phyloP scores from a whole-genome alignment of 2,329 filamentous ascomycete genomes.

The Hypomyces perniciosus region DNA sequence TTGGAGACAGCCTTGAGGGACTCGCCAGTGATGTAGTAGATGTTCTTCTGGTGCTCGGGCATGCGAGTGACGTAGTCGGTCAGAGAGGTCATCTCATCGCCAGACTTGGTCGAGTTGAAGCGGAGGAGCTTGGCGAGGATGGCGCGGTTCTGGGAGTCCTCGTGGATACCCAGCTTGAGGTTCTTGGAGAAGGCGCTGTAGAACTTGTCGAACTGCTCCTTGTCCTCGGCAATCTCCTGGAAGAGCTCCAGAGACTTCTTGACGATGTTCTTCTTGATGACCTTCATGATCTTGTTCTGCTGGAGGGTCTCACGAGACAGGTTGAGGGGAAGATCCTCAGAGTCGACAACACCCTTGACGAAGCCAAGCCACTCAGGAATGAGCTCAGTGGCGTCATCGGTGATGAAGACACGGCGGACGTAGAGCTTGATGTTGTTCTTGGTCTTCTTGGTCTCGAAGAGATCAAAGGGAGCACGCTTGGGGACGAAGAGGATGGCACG shows the following conservation, averaged over 20 bases:
- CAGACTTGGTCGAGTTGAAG: slow-evolving; percentile 98
- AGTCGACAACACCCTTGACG: slow-evolving; percentile 99
- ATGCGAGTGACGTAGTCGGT: slow-evolving; percentile 98
- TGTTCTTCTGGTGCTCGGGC: slow-evolving; percentile 99
- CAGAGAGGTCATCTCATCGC: slow-evolving; percentile 90
- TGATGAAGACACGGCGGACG: slow-evolving; percentile 99
- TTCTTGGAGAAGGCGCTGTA: slow-evolving; percentile 99
- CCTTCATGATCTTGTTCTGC: slow-evolving; percentile 99
- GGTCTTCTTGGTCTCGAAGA: slow-evolving; percentile 99
- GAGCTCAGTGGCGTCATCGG: slow-evolving; percentile 96
- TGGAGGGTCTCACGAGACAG: slow-evolving; percentile 99
- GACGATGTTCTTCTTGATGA: slow-evolving; percentile 99
- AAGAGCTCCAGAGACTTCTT: slow-evolving; percentile 99
- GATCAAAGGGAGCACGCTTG: slow-evolving; percentile 98
- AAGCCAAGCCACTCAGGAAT: slow-evolving; percentile 99
- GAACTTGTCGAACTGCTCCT: slow-evolving; percentile 99
- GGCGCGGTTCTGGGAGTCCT: slow-evolving; percentile 95
- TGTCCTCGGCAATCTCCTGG: slow-evolving; percentile 97
- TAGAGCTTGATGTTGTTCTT: slow-evolving; percentile 99
- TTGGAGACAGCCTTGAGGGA: slow-evolving; percentile 96
- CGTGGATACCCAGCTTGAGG: slow-evolving; percentile 99
- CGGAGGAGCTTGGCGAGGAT: slow-evolving; percentile 95
- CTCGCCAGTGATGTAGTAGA: slow-evolving; percentile 99
- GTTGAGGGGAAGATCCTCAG: slow-evolving; percentile 98
- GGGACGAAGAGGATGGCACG: slow-evolving; percentile 98